Evolutionary conservation across 352 stramenopile species (phyloP).

Genomic region (Pythium volutum): DNA sequence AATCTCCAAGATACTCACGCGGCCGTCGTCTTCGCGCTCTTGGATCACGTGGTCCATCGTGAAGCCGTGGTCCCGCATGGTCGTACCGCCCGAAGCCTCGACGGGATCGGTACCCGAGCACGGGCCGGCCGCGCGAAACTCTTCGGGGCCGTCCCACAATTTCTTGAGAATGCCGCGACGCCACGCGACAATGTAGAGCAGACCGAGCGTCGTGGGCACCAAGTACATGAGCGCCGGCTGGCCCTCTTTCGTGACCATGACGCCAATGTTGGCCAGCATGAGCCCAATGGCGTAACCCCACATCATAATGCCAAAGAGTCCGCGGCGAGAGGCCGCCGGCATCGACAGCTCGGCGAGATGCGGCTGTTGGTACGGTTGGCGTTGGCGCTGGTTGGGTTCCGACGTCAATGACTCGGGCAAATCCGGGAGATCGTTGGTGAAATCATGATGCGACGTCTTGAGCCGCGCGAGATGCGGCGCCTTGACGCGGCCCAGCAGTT

Average conservation of each 20-base stretch:
- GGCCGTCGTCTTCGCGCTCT: constrained; percentile 1
- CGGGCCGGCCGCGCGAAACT: constrained; percentile 11
- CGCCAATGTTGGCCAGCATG: constrained; percentile 91
- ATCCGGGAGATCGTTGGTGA: not conserved
- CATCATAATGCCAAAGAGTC: constrained; percentile 81
- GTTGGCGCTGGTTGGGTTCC: not conserved
- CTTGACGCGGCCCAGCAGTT: constrained; percentile 59
- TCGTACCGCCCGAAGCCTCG: no score
- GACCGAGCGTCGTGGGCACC: constrained; percentile 90
- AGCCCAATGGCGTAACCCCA: constrained; percentile 94
- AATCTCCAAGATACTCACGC: constrained; percentile 20
- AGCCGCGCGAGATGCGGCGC: constrained; percentile 41
- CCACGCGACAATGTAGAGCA: constrained; percentile 72
- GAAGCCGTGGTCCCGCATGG: constrained; percentile 18
- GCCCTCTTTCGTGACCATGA: constrained; percentile 90
- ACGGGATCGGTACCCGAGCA: no score
- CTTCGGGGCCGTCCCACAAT: constrained; percentile 87
- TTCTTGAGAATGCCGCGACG: constrained; percentile 83
- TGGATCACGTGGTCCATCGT: constrained; percentile 21
- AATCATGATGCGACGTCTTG: constrained; percentile 32
- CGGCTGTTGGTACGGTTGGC: constrained; percentile 3
- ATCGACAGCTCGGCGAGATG: constrained; percentile 44
- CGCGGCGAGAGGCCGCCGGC: constrained; percentile 30
- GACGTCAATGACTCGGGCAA: not conserved
- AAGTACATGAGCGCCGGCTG: constrained; percentile 97